Evolutionary conservation across 2,329 filamentous ascomycete species (phyloP), one percentile per base, ranked within the genome.

Genomic region (Xylariaceae sp.): DNA sequence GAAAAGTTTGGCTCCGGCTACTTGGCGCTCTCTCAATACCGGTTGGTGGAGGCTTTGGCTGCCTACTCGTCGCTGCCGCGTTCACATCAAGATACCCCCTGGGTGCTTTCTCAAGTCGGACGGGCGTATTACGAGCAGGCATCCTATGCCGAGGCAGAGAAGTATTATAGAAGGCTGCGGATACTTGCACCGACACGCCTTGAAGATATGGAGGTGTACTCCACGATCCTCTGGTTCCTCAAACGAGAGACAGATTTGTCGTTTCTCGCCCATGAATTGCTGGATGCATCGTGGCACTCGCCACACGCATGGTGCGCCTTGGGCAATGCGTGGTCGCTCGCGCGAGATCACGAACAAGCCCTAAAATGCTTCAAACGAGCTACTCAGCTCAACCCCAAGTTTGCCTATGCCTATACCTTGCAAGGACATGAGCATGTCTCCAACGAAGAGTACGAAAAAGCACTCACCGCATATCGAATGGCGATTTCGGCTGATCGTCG

Each of bases 171-270:
- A 59, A 86, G 87, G 58, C 84, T 99, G 65, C 87, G 91, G 54
- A 83, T 88, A 37, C 80, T 94, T 66, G 87, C 90, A 10, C 93
- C 93, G 0, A 89, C 90, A 1, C 86, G 90, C 3, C 80, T 95
- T 50, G 89, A 96, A 71, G 92, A 97, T 70, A 97, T 97, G 92
- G 94, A 99, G 72, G 87, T 97, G 42, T 99, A 96, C 75, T 97
- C 93, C 11, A 99, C 94, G 0, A 88, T 96, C n/a, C 81, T 99
- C n/a, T 99, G 95, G 94, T 92, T 97, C 73, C 78, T 97, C 63
- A 96, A 96, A 74, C 88, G 89, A 64, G 93, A 97, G 70, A 89
- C 92, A 0, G 90, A 97, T 62, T 80, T 99, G 18, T 92, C 93
- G 0, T 96, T 94, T 74, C 80, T 99, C 34, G 91, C 93, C 0